These are phyloP conservation scores for Ophiostoma australiae DNA, from an alignment of 2,329 filamentous ascomycete genomes.

Conservation along the genomic window DNA sequence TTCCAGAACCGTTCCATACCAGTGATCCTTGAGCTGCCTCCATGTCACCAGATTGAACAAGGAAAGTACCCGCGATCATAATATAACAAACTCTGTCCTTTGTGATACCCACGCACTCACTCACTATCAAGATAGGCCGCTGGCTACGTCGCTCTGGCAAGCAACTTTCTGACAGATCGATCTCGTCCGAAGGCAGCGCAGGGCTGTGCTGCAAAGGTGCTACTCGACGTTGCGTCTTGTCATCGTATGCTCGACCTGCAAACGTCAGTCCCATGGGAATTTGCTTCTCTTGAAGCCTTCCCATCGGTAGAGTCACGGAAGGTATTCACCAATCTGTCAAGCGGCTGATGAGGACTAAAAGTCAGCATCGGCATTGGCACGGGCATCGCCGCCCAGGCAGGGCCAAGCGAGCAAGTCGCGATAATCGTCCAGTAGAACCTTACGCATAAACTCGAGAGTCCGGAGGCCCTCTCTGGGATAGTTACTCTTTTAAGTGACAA, in stretches of 20 bases:
- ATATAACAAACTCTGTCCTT: background rate
- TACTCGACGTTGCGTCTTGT: background rate
- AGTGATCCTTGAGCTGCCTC: too few species aligned
- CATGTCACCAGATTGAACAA: background rate
- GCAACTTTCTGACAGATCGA: background rate
- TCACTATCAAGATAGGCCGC: background rate
- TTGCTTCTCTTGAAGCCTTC: background rate
- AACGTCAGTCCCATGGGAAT: background rate
- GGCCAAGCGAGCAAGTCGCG: background rate
- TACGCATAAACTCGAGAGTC: background rate
- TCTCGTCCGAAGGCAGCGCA: background rate
- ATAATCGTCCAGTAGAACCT: background rate
- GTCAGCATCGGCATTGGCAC: background rate
- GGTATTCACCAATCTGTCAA: background rate
- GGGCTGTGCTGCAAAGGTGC: background rate
- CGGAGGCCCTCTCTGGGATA: background rate
- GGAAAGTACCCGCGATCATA: background rate
- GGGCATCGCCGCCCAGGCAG: background rate
- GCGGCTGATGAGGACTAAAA: background rate
- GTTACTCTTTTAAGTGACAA: background rate
- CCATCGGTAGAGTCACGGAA: background rate
- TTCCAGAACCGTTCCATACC: too few species aligned
- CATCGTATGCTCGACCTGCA: background rate
- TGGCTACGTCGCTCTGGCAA: background rate
- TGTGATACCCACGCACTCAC: background rate